Conservation (phyloP, 331 rosid genomes). For the Pyrus hybrid region DNA sequence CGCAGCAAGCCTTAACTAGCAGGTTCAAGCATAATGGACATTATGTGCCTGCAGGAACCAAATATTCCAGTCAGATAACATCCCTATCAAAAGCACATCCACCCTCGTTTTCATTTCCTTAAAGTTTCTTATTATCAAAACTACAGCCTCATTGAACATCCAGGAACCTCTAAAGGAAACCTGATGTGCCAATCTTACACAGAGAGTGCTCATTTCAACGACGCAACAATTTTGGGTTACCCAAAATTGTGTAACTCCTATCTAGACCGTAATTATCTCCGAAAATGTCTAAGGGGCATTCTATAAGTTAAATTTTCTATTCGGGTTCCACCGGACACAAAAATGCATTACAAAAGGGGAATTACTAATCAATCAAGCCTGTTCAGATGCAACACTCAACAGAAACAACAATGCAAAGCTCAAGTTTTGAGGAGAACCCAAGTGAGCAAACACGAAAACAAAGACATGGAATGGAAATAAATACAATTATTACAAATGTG, state of each 20-base stretch:
- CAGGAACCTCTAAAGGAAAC: neutral
- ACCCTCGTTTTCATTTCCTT: neutral
- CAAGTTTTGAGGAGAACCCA: neutral
- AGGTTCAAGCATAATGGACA: constrained; percentile 40
- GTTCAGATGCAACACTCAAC: neutral
- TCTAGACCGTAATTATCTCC: neutral
- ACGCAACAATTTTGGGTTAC: neutral
- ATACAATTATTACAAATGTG: neutral
- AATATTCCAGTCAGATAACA: constrained; percentile 55
- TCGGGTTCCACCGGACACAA: neutral
- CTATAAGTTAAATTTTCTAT: neutral
- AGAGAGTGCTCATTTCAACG: neutral
- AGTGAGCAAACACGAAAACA: constrained; percentile 2
- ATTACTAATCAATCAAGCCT: neutral
- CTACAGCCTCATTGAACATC: neutral
- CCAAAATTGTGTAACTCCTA: neutral
- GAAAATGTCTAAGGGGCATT: neutral
- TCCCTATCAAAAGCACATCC: constrained; percentile 23
- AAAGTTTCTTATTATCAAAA: neutral
- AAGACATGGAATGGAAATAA: too few relatives aligned
- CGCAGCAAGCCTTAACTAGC: constrained; percentile 48
- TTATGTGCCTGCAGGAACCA: constrained; percentile 99
- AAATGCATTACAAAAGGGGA: too few relatives aligned
- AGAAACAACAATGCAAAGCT: neutral
- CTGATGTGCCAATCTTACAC: neutral